These are phyloP conservation scores for Microglena sp. DNA, from an alignment of 139 green algal species.

Conservation along the genomic window DNA sequence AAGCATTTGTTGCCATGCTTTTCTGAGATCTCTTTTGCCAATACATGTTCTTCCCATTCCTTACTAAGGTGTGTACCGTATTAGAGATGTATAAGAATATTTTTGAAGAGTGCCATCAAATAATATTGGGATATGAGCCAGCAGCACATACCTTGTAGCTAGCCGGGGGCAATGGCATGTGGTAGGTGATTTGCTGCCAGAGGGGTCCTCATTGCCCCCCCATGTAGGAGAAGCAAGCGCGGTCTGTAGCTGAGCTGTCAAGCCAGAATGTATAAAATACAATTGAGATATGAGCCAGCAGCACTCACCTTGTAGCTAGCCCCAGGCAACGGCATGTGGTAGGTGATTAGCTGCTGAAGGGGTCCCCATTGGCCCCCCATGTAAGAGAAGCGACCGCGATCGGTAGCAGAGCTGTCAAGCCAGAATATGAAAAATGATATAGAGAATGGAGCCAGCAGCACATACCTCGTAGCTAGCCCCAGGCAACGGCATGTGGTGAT, in stretches of 20 bases:
- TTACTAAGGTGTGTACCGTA: too few relatives aligned
- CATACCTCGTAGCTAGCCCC: too few relatives aligned
- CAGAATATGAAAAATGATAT: not conserved
- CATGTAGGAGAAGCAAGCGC: constrained; percentile 89
- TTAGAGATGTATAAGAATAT: too few relatives aligned
- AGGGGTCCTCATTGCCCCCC: constrained; percentile 65
- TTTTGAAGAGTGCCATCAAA: too few relatives aligned
- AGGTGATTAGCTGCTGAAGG: constrained; percentile 69
- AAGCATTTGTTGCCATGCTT: too few relatives aligned
- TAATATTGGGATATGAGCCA: too few relatives aligned
- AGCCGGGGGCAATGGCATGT: constrained; percentile 24
- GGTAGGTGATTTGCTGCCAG: constrained; percentile 68
- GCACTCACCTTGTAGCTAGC: too few relatives aligned
- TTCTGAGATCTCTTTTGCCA: too few relatives aligned
- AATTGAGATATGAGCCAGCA: too few relatives aligned
- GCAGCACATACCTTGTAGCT: too few relatives aligned
- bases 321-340: constrained; percentile 34
- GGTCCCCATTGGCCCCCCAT: constrained; percentile 74
- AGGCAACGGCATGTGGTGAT: constrained; percentile 41
- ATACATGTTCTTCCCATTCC: too few relatives aligned
- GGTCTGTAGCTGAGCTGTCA: constrained; percentile 49
- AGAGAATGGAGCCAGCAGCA: too few relatives aligned
- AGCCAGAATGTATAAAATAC: not conserved
- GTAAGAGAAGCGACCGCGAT: constrained; percentile 83
- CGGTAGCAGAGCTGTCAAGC: constrained; percentile 38